Percentiles rank a stretch among this genome's conserved stretches.
Conservation (phyloP, 768 basidiomycete genomes). For the Paxillus ammoniavirescens region DNA sequence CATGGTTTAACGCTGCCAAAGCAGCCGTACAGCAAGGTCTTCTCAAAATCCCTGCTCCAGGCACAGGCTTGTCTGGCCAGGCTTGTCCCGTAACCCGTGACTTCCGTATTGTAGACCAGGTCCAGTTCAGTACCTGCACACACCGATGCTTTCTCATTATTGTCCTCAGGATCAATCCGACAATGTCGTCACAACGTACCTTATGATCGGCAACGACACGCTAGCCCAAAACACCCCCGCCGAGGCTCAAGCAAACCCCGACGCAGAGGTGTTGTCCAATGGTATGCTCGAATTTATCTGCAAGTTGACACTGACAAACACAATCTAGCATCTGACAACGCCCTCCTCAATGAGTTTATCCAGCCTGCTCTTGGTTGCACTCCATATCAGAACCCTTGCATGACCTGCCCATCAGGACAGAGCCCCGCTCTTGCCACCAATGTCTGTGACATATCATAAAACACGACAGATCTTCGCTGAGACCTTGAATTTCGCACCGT, state of each 20-base stretch:
- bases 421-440: conserved; percentile 22
- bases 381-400: conserved; percentile 25
- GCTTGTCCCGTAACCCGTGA: conserved; percentile 26
- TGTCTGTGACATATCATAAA: conserved; percentile 3
- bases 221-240: conserved; percentile 26
- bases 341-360: conserved; percentile 23
- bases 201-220: conserved; percentile 20
- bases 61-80: conserved; percentile 18
- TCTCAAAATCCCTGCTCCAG: conserved; percentile 19
- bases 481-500: background rate
- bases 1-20: conserved; percentile 23
- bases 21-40: conserved; percentile 19
- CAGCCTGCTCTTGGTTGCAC: conserved; percentile 25
- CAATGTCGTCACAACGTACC: conserved; percentile 28
- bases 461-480: background rate
- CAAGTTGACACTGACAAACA: background rate
- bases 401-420: conserved; percentile 20
- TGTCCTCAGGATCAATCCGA: conserved; percentile 26
- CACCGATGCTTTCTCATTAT: background rate
- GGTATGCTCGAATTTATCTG: conserved; percentile 6
- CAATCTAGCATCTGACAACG: conserved; percentile 24
- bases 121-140: background rate
- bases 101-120: conserved; percentile 29
- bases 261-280: conserved; percentile 22
- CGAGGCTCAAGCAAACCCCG: conserved; percentile 24